phyloP scores from a whole-genome alignment of 2,329 filamentous ascomycete species.

The Colletotrichum acutatum region DNA sequence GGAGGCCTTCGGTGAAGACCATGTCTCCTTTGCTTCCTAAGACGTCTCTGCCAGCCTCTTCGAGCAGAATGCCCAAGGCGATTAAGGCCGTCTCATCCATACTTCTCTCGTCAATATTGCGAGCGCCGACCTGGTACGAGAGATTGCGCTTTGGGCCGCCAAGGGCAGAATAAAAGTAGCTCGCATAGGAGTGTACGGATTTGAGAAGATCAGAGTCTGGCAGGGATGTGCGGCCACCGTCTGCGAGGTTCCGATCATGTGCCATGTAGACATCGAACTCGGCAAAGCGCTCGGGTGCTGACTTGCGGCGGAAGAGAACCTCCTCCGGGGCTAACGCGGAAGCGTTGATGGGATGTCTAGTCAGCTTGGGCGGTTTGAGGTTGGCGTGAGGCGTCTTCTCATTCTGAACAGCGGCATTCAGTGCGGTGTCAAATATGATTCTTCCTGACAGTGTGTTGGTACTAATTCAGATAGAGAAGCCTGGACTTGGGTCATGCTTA shows the following conservation, averaged over 20 bases:
- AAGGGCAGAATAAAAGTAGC: slow-evolving; percentile 70
- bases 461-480: not conserved
- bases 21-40: slow-evolving; percentile 75
- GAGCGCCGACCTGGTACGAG: slow-evolving; percentile 35
- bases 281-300: slow-evolving; percentile 74
- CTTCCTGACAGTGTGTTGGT: slow-evolving; percentile 23
- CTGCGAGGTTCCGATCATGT: slow-evolving; percentile 64
- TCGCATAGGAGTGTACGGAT: slow-evolving; percentile 74
- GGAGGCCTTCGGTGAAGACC: slow-evolving; percentile 73
- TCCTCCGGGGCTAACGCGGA: slow-evolving; percentile 72
- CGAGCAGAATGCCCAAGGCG: slow-evolving; percentile 78
- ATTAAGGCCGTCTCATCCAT: slow-evolving; percentile 84
- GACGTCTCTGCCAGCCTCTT: slow-evolving; percentile 72
- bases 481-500: slow-evolving; percentile 45
- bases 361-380: slow-evolving; percentile 31
- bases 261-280: slow-evolving; percentile 80
- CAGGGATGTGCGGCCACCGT: slow-evolving; percentile 59
- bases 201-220: slow-evolving; percentile 78
- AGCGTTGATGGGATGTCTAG: slow-evolving; percentile 44
- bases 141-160: slow-evolving; percentile 35
- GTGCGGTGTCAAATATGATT: slow-evolving; percentile 15
- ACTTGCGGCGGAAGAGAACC: slow-evolving; percentile 72
- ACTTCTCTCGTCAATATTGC: slow-evolving; percentile 63
- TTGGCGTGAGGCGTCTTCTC: not conserved
- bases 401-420: slow-evolving; percentile 6